Evolutionary conservation across 495 filamentous ascomycete genomes (phyloP), one percentile per base, ranked within the genome.

Genomic region (Aspergillus haitiensis): DNA sequence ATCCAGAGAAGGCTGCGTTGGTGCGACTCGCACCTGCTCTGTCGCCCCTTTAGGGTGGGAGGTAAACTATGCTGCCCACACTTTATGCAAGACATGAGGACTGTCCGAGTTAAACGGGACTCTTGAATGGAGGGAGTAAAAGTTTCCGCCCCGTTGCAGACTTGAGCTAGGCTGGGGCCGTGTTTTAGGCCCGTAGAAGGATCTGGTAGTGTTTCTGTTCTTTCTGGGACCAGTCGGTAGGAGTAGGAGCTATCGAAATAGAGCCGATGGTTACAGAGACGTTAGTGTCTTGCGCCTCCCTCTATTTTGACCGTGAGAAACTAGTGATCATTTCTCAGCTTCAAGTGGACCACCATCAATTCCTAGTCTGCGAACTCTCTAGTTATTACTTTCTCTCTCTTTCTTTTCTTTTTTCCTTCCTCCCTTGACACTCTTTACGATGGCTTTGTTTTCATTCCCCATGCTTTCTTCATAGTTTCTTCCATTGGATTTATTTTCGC

Each of bases 21-120:
- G 52, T 45, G 47, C 49, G 33, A 42, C 18, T 54, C 31, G n/a
- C 48, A 51, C 39, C 53, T 33, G 53, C 27, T 45, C 39, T 34
- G 12, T 45, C 53, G 39, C 39, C 53, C 39, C 27, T 15, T 33
- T 13, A 52, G 50, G 27, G 12, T 21, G 55, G 34, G 31, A 34
- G 32, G 15, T 12, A 44, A 67, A 59, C 50, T 58, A 59, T 49
- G 33, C 39, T 54, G 50, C 55, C 55, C 52, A 48, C 49, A 61
- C 21, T 56, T 62, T 56, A 67, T 67, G 64, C 61, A 67, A 49
- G 46, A 67, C 64, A 67, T 67, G 7, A 56, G 46, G 57, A 52
- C 60, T 60, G 11, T 44, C 56, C 52, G 54, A 59, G 64, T 47
- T 40, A 52, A 32, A 52, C 18, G 18, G 16, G 8, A 47, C 15